Percentiles rank a stretch among this genome's conserved stretches.
Conservation (phyloP, 2,329 filamentous ascomycete species). For the Diaporthe eres region DNA sequence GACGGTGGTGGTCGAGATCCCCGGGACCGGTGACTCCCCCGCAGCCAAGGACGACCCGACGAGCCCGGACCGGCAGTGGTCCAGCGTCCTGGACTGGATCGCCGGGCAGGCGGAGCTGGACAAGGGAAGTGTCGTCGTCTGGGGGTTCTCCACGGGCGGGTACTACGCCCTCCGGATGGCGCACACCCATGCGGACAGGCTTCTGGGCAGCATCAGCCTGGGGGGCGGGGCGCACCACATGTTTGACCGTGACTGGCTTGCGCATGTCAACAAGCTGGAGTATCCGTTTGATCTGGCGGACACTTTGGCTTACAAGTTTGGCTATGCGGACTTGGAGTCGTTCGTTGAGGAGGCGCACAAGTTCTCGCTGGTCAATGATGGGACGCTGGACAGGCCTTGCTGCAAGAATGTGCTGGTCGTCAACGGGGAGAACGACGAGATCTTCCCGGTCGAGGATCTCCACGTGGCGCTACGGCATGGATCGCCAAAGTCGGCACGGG, state of each 20-base stretch:
- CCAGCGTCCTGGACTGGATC: slow-evolving; percentile 71
- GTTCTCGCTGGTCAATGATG: slow-evolving; percentile 73
- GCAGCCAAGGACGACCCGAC: slow-evolving; percentile 72
- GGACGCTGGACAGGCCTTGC: slow-evolving; percentile 68
- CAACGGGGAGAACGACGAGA: slow-evolving; percentile 71
- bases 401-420: slow-evolving; percentile 72
- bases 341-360: slow-evolving; percentile 68
- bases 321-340: slow-evolving; percentile 69
- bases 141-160: slow-evolving; percentile 76
- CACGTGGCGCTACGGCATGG: slow-evolving; percentile 68
- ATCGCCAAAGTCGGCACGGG: slow-evolving; percentile 63
- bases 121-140: slow-evolving; percentile 67
- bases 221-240: slow-evolving; percentile 75
- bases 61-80: slow-evolving; percentile 73
- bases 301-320: slow-evolving; percentile 73
- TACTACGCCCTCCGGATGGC: slow-evolving; percentile 79
- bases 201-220: slow-evolving; percentile 72
- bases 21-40: slow-evolving; percentile 77
- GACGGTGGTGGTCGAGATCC: slow-evolving; percentile 73
- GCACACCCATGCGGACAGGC: slow-evolving; percentile 71
- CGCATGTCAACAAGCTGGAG: slow-evolving; percentile 74
- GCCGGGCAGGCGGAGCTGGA: slow-evolving; percentile 37
- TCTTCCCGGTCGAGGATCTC: slow-evolving; percentile 74
- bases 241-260: slow-evolving; percentile 71
- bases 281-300: slow-evolving; percentile 72